These are phyloP conservation scores for Coffea humblotiana DNA, from an alignment of 305 asterid species.

Conservation along the genomic window DNA sequence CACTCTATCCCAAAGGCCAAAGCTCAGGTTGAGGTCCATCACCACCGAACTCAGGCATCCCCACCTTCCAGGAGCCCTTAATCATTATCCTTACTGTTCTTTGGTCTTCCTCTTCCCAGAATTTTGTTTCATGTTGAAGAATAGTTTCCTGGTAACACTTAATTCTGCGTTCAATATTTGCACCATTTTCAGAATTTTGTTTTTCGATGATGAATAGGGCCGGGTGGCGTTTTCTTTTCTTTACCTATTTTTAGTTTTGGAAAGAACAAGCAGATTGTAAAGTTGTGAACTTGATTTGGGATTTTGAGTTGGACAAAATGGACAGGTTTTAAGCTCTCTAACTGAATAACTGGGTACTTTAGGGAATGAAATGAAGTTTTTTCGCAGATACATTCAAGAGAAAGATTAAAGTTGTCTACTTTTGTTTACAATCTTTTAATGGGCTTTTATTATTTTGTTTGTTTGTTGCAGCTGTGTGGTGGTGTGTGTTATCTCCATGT, in stretches of 20 bases:
- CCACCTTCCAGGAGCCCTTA: not conserved
- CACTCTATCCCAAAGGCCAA: not conserved
- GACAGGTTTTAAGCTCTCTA: not conserved
- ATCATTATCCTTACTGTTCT: not conserved
- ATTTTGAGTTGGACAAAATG: not conserved
- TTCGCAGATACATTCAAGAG: not conserved
- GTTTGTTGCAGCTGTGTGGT: conserved; percentile 30
- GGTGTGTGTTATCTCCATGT: conserved; percentile 18
- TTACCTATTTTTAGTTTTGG: not conserved
- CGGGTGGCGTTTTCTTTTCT: not conserved
- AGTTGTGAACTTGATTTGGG: conserved; percentile 8
- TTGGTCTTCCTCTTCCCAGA: not conserved
- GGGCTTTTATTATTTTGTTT: conserved; percentile 17
- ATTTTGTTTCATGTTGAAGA: conserved; percentile 11
- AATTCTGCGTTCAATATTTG: not conserved
- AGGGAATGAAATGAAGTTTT: not conserved
- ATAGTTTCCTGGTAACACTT: conserved; percentile 14
- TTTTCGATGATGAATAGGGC: not conserved
- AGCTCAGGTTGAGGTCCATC: not conserved
- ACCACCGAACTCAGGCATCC: not conserved
- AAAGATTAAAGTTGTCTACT: not conserved
- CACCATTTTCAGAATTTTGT: not conserved
- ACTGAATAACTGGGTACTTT: not conserved
- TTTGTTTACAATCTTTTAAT: not conserved
- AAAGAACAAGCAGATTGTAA: not conserved